Percentiles rank a stretch among this genome's conserved stretches.
Evolutionary conservation across 306 rosid genomes (phyloP).

Genomic region (Cyclanthera cordifolia): DNA sequence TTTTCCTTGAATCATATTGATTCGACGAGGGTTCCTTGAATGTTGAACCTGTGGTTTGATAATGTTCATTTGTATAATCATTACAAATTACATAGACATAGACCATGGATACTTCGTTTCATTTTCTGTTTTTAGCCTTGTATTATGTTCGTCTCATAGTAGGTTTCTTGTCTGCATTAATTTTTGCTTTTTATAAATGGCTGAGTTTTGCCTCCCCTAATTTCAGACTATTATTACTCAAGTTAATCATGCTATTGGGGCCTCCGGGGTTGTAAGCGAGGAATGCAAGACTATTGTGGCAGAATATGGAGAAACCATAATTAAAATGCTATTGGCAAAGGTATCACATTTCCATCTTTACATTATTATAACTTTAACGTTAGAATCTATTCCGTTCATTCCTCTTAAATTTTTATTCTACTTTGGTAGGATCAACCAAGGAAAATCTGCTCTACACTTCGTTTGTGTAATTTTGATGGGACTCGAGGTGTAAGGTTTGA

Average conservation of each 20-base stretch:
- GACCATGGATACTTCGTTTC: no score
- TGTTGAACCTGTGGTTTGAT: no score
- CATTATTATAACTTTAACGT: background rate
- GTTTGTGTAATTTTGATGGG: slow-evolving; percentile 56
- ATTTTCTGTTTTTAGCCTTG: no score
- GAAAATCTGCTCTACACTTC: slow-evolving; percentile 53
- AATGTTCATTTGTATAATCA: no score
- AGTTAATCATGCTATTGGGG: slow-evolving; percentile 69
- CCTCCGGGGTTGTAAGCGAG: slow-evolving; percentile 50
- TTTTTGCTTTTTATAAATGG: slow-evolving; percentile 3
- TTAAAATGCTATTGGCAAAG: slow-evolving; percentile 41
- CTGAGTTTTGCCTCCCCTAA: no score
- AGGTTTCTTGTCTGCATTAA: background rate
- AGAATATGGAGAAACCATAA: slow-evolving; percentile 51
- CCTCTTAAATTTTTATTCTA: background rate
- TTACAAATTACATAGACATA: no score
- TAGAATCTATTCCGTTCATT: background rate
- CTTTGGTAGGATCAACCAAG: slow-evolving; percentile 39
- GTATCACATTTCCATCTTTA: slow-evolving; percentile 15
- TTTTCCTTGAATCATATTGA: background rate
- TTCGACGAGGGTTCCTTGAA: no score
- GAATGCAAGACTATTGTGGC: slow-evolving; percentile 57
- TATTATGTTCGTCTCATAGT: no score
- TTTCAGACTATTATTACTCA: slow-evolving; percentile 45
- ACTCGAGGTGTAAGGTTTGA: slow-evolving; percentile 40